Percentiles rank a stretch among this genome's conserved stretches.
Conservation (phyloP, 2,329 filamentous ascomycete species). For the Calonectria multiphialidica region DNA sequence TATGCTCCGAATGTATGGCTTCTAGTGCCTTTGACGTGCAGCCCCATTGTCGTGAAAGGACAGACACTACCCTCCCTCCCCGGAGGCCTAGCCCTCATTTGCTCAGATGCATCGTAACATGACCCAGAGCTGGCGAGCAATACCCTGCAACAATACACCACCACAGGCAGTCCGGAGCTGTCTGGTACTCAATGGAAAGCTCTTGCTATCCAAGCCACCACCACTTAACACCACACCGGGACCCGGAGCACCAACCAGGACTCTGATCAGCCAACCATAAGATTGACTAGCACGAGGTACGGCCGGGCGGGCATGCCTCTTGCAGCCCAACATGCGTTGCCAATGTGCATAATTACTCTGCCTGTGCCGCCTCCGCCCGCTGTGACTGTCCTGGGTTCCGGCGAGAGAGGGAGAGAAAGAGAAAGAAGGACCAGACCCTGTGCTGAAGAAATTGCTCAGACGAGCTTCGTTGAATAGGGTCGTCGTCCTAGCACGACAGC, state of each 20-base stretch:
- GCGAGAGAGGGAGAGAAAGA: constrained; percentile 16
- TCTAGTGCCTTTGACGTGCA: constrained; percentile 10
- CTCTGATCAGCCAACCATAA: constrained; percentile 28
- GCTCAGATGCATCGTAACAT: constrained; percentile 12
- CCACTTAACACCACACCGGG: constrained; percentile 19
- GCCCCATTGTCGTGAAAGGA: constrained; percentile 3
- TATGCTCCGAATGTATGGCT: neutral
- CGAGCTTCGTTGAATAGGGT: neutral
- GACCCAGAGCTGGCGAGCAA: constrained; percentile 3
- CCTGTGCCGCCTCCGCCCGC: constrained; percentile 23
- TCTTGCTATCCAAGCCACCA: constrained; percentile 17
- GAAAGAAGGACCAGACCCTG: neutral
- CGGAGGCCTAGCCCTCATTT: constrained; percentile 4
- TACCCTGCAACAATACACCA: constrained; percentile 15
- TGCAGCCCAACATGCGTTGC: constrained; percentile 40
- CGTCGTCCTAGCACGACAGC: neutral
- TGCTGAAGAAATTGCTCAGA: neutral
- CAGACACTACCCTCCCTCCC: constrained; percentile 1
- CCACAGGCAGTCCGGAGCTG: constrained; percentile 9
- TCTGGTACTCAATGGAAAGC: constrained; percentile 16
- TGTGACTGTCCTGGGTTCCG: neutral
- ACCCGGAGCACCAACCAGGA: constrained; percentile 29
- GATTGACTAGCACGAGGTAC: constrained; percentile 27
- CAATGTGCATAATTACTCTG: constrained; percentile 31
- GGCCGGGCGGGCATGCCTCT: constrained; percentile 30